Percentiles rank a stretch among this genome's conserved stretches.
Evolutionary conservation across 139 green algal genomes (phyloP).

Genomic region (Nannochloris sp.): DNA sequence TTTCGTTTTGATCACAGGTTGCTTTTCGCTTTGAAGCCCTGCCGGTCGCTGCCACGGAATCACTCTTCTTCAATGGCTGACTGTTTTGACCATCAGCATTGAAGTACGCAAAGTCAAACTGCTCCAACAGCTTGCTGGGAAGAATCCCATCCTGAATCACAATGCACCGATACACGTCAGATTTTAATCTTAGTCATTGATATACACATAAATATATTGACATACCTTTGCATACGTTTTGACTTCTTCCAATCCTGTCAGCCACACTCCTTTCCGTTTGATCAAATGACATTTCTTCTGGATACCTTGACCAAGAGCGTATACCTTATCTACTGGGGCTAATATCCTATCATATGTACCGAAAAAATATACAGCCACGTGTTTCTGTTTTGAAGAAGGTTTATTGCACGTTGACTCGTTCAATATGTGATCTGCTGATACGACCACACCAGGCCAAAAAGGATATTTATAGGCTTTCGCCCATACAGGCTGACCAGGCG

Average conservation of each 20-base stretch:
- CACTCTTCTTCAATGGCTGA: not conserved
- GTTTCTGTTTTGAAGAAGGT: not conserved
- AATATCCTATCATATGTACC: not conserved
- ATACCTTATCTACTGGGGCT: too few relatives aligned
- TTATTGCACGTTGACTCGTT: not conserved
- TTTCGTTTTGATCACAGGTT: too few relatives aligned
- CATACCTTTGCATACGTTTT: too few relatives aligned
- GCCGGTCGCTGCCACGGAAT: too few relatives aligned
- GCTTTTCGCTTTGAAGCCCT: too few relatives aligned
- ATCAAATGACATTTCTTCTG: not conserved
- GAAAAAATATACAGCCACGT: not conserved
- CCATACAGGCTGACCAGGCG: constrained; percentile 52
- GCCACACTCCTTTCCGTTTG: constrained; percentile 5
- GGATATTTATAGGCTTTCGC: constrained; percentile 25
- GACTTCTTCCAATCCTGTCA: not conserved
- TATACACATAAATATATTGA: too few relatives aligned
- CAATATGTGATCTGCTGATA: constrained; percentile 37
- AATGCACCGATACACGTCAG: not conserved
- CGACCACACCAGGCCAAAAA: constrained; percentile 50
- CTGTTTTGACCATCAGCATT: not conserved
- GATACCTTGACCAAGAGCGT: too few relatives aligned
- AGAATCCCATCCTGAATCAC: not conserved
- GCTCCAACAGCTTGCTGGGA: not conserved
- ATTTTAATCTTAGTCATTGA: too few relatives aligned
- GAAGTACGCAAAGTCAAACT: not conserved